Evolutionary conservation across 1,284 basidiomycete species (phyloP).

Genomic region (Acaromyces ingoldii): DNA sequence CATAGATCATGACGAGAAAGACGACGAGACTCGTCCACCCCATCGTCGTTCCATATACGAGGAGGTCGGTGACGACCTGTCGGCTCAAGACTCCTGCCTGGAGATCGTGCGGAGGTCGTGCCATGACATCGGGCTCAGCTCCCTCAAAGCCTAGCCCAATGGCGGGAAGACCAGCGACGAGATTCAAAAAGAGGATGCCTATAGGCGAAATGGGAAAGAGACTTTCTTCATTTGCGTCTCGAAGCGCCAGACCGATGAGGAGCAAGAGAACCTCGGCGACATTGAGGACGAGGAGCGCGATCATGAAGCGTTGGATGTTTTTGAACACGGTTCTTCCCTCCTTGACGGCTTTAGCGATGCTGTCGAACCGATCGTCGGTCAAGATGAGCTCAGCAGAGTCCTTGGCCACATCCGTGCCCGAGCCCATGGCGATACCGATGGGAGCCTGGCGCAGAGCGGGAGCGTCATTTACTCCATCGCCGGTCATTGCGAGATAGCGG

Average conservation of each 20-base stretch:
- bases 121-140: constrained; percentile 37
- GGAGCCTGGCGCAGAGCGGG: constrained; percentile 58
- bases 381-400: constrained; percentile 52
- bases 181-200: constrained; percentile 42
- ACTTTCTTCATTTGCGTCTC: constrained; percentile 31
- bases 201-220: constrained; percentile 42
- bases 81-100: constrained; percentile 35
- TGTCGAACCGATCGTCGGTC: constrained; percentile 40
- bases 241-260: constrained; percentile 38
- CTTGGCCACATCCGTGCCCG: constrained; percentile 67
- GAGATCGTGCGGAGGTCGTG: constrained; percentile 33
- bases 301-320: constrained; percentile 44
- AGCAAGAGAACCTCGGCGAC: constrained; percentile 43
- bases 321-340: constrained; percentile 44
- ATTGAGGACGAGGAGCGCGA: constrained; percentile 41
- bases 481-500: constrained; percentile 36
- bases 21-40: constrained; percentile 37
- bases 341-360: constrained; percentile 37
- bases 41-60: constrained; percentile 40
- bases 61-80: constrained; percentile 37
- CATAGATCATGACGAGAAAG: constrained; percentile 43
- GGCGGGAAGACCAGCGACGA: constrained; percentile 43
- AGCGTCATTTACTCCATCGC: constrained; percentile 61
- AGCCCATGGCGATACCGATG: constrained; percentile 64
- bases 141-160: constrained; percentile 41